Base-by-base conservation (phyloP, 1,139 yeast genomes). In the Arxiozyma slooffiae region DNA sequence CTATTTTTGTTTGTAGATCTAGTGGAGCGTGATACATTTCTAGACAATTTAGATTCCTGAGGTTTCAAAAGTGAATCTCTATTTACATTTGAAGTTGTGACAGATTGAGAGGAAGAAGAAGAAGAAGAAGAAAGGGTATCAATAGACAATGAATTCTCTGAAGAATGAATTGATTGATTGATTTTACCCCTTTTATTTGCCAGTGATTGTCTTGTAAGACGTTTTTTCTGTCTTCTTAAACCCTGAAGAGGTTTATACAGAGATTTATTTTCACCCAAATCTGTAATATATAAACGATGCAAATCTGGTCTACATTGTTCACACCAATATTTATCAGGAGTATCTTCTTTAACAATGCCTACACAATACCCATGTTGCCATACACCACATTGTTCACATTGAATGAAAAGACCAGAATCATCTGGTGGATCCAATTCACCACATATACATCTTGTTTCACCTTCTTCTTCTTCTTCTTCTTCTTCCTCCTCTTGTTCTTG, bases 321-420 rank as follows among this genome's bases (percentile, higher is more conserved):
- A 73, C 97, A 90, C 85, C 88, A 87, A 68, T 90, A 90, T 66
- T 85, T 85, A 53, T 89, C 96, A 7, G 55, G 53, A 37, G 80
- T 82, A 57, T 81, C 85, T 48, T 78, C 61, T 21, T 55, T 78
- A 54, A 56, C 52, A 23, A 64, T 64, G 1, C 96, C 95, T 41
- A 92, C 97, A 71, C 98, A 92, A 68, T 76, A 89, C 3, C 97
- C 97, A 66, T 92, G 98, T 68, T 92, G 97, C 98, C 97, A 92
- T 11, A 84, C 96, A 24, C 88, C 81, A 70, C 98, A 92, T 55
- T 78, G 76, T 60, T 92, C 97, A 74, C 98, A 92, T 53, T 82
- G 81, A 55, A 83, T 83, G 52, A 84, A 85, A 50, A 83, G 78
- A 48, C 86, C 83, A 46, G 78, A 79, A 56, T 70, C 74, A 51